phyloP scores from a whole-genome alignment of 2,329 filamentous ascomycete species.

The Aspergillus tamarii region DNA sequence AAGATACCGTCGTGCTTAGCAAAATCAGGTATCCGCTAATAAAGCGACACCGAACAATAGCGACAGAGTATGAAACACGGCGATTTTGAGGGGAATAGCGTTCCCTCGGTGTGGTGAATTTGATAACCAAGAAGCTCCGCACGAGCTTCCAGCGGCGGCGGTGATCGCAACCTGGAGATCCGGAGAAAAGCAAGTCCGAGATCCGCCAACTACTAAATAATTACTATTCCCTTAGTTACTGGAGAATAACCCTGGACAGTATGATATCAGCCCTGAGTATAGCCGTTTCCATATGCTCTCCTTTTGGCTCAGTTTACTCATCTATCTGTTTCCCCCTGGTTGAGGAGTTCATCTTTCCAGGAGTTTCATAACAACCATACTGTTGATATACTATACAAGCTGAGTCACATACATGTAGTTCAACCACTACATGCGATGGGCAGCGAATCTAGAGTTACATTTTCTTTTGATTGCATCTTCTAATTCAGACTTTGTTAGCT shows the following conservation, averaged over 20 bases:
- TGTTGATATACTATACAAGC: neutral
- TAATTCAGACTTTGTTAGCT: neutral
- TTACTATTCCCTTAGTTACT: neutral
- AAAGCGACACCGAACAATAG: neutral
- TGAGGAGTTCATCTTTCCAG: neutral
- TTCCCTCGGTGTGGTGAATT: slow-evolving; percentile 1
- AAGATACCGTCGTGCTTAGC: neutral
- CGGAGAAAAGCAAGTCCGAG: slow-evolving; percentile 18
- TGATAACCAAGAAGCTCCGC: slow-evolving; percentile 15
- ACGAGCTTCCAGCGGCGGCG: slow-evolving; percentile 13
- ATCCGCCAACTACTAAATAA: slow-evolving; percentile 9
- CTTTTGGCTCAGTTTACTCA: neutral
- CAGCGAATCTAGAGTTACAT: neutral
- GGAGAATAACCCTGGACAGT: neutral
- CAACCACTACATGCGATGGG: slow-evolving; percentile 19
- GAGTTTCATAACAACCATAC: neutral
- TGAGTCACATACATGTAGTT: slow-evolving; percentile 15
- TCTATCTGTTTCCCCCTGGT: neutral
- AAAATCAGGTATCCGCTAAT: neutral
- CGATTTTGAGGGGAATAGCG: slow-evolving; percentile 27
- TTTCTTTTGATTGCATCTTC: neutral
- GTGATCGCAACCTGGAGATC: slow-evolving; percentile 14
- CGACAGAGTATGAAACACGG: slow-evolving; percentile 20
- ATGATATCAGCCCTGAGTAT: neutral
- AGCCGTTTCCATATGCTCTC: neutral